Percentiles rank a stretch among this genome's conserved stretches.
Evolutionary conservation across 2,329 filamentous ascomycete species (phyloP).

Genomic region (Piedraia hortae): DNA sequence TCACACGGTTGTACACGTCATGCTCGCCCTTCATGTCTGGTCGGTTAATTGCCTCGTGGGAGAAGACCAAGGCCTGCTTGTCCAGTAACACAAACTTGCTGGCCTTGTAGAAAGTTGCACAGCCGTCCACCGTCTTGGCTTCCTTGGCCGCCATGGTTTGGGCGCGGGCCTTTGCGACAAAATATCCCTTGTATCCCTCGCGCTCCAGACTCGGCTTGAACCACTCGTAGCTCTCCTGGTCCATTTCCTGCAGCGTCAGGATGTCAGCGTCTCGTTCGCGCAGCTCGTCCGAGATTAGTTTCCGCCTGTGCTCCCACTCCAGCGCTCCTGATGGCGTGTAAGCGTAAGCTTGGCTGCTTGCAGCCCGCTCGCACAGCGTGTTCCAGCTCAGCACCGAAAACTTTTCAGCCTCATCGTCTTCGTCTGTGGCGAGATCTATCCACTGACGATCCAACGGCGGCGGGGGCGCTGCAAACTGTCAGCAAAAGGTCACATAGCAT

Average conservation of each 20-base stretch:
- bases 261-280: slow-evolving; percentile 60
- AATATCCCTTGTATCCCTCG: slow-evolving; percentile 77
- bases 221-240: slow-evolving; percentile 71
- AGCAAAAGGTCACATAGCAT: slow-evolving; percentile 2
- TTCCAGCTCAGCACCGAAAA: slow-evolving; percentile 85
- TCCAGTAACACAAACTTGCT: slow-evolving; percentile 85
- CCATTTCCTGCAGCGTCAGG: slow-evolving; percentile 78
- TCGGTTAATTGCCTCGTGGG: slow-evolving; percentile 71
- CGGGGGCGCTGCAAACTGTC: slow-evolving; percentile 32
- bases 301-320: slow-evolving; percentile 62
- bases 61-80: slow-evolving; percentile 82
- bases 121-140: slow-evolving; percentile 74
- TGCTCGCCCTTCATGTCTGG: slow-evolving; percentile 94
- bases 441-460: slow-evolving; percentile 51
- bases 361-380: slow-evolving; percentile 80
- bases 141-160: slow-evolving; percentile 82
- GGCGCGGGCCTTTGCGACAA: slow-evolving; percentile 70
- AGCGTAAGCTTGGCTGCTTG: slow-evolving; percentile 59
- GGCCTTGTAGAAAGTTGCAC: slow-evolving; percentile 87
- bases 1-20: slow-evolving; percentile 93
- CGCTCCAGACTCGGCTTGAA: slow-evolving; percentile 69
- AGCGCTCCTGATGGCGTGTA: slow-evolving; percentile 67
- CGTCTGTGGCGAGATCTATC: slow-evolving; percentile 38
- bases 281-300: slow-evolving; percentile 62
- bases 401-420: slow-evolving; percentile 14